Base-by-base conservation (phyloP, 139 green algal species). In the Haematococcus lacustris region DNA sequence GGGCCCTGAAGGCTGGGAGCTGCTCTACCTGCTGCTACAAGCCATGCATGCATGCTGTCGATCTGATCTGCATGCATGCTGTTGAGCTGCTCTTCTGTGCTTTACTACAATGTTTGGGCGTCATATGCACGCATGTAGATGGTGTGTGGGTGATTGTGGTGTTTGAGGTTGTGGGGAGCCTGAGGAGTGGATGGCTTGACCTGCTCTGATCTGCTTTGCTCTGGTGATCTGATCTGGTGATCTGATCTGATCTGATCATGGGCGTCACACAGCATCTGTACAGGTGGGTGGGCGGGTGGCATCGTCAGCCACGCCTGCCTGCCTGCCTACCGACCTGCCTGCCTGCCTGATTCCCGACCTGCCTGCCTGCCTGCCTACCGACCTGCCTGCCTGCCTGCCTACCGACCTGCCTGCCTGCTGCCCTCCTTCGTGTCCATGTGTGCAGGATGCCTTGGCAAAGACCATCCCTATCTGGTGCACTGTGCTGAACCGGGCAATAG, bases 361-460 rank as follows among this genome's bases (percentile, higher is more conserved):
- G n/a, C n/a, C n/a, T n/a, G n/a, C n/a, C n/a, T n/a, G n/a, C n/a
- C n/a, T n/a, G n/a, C n/a, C n/a, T n/a, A n/a, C n/a, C n/a, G n/a
- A n/a, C n/a, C n/a, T n/a, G n/a, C n/a, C n/a, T n/a, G n/a, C n/a
- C n/a, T n/a, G n/a, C n/a, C n/a, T n/a, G n/a, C n/a, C n/a, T n/a
- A n/a, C n/a, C n/a, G n/a, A n/a, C n/a, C n/a, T n/a, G n/a, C n/a
- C n/a, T n/a, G 66, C 17, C 7, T 70, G 41, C n/a, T 33, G 6
- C 37, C 75, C 26, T 62, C 51, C 59, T 75, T 26, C 2, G 34
- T 4, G 26, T 71, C 68, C 41, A 63, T 3, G 47, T 5, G 70
- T 26, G 33, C 86, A 92, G 79, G 94, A 98, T 75, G 87, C 93
- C 28, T 75, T 98, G 69, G 88, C 84, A 2, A 98, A 98, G 76